Evolutionary conservation across 257 asterid genomes (phyloP).

Genomic region (Rauvolfia tetraphylla): DNA sequence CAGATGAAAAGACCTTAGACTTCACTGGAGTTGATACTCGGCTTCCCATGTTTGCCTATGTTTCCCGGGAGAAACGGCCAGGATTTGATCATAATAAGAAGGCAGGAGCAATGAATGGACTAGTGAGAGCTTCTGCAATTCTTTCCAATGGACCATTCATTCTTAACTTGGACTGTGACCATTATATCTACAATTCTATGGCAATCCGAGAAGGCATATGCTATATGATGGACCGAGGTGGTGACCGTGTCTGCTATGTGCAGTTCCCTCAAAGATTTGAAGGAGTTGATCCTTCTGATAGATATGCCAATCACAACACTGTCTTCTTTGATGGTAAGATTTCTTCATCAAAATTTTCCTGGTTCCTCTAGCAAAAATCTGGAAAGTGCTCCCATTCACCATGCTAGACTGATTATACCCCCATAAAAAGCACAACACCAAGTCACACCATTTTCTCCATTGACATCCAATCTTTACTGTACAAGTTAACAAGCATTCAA

Average conservation of each 20-base stretch:
- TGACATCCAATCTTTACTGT: neutral
- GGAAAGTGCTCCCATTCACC: neutral
- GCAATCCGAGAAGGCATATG: constrained; percentile 88
- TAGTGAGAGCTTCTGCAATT: constrained; percentile 92
- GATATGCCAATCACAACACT: constrained; percentile 94
- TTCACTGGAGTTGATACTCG: constrained; percentile 74
- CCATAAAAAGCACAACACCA: neutral
- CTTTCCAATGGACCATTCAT: constrained; percentile 91
- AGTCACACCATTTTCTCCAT: neutral
- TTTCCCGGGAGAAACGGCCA: constrained; percentile 85
- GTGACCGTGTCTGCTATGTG: constrained; percentile 89
- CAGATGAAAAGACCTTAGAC: constrained; percentile 64
- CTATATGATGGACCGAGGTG: constrained; percentile 97
- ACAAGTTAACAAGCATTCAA: neutral
- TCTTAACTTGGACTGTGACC: constrained; percentile 92
- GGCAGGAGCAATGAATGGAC: constrained; percentile 96
- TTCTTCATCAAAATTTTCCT: neutral
- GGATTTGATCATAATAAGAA: constrained; percentile 93
- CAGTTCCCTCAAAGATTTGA: constrained; percentile 98
- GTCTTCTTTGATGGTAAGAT: constrained; percentile 86
- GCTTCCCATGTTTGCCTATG: constrained; percentile 90
- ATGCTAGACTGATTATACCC: neutral
- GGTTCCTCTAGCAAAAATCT: too few species aligned
- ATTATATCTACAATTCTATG: constrained; percentile 74
- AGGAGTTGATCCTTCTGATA: constrained; percentile 94